These are phyloP conservation scores for Ogataea ganodermae DNA, from an alignment of 805 yeast genomes.

Conservation along the genomic window DNA sequence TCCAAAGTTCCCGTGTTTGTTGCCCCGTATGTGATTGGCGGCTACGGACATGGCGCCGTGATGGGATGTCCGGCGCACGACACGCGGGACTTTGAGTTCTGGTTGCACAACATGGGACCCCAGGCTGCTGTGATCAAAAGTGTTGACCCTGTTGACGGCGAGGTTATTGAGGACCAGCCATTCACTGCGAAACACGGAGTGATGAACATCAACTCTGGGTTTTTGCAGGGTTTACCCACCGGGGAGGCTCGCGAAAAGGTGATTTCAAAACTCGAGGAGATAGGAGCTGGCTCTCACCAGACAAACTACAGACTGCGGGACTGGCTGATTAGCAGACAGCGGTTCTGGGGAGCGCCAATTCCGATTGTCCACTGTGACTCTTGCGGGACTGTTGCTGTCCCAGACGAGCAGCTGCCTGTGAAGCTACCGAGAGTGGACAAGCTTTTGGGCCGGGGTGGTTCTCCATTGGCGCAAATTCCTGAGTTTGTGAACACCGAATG, in stretches of 20 bases:
- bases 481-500: slow-evolving; percentile 75
- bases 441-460: slow-evolving; percentile 50
- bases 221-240: slow-evolving; percentile 51
- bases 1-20: slow-evolving; percentile 70
- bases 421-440: slow-evolving; percentile 59
- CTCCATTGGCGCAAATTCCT: slow-evolving; percentile 67
- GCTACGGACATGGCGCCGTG: slow-evolving; percentile 90
- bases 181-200: slow-evolving; percentile 46
- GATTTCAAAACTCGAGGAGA: slow-evolving; percentile 18
- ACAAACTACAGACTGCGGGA: slow-evolving; percentile 74
- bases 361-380: slow-evolving; percentile 85
- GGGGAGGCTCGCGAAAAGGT: slow-evolving; percentile 55
- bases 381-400: slow-evolving; percentile 94
- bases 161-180: slow-evolving; percentile 30
- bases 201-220: slow-evolving; percentile 49
- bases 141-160: slow-evolving; percentile 42
- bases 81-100: slow-evolving; percentile 76
- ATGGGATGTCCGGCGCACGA: slow-evolving; percentile 99
- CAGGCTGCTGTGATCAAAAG: slow-evolving; percentile 41
- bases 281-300: slow-evolving; percentile 46
- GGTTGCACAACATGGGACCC: slow-evolving; percentile 62
- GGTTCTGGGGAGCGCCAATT: slow-evolving; percentile 99
- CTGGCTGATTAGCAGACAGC: slow-evolving; percentile 92
- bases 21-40: slow-evolving; percentile 86
- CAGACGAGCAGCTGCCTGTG: slow-evolving; percentile 84